Conservation (phyloP, 345 rosid species). For the Camelina hispida region DNA sequence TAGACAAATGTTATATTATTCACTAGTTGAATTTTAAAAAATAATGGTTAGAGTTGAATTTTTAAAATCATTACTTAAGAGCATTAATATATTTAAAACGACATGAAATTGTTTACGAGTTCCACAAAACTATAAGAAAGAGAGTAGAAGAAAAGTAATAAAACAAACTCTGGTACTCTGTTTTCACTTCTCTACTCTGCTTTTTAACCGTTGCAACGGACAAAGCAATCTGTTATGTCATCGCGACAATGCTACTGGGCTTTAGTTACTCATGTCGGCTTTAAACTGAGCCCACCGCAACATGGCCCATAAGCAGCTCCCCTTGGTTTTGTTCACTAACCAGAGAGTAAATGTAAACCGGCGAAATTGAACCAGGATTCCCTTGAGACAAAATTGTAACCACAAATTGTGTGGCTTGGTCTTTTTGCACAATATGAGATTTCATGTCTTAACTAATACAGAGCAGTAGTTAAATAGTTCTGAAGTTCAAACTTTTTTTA, state of each 20-base stretch:
- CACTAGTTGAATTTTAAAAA: not conserved
- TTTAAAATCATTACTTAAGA: not conserved
- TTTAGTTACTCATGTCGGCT: conserved; percentile 7
- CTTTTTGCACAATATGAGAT: not conserved
- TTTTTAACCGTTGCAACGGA: not conserved
- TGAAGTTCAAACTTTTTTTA: not conserved
- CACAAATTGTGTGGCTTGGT: not conserved
- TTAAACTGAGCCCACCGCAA: conserved; percentile 12
- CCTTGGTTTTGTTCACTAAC: not conserved
- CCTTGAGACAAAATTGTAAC: not conserved
- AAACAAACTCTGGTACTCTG: not conserved
- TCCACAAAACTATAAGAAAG: no score
- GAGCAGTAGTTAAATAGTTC: not conserved
- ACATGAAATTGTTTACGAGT: no score
- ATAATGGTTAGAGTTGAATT: not conserved
- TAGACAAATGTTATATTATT: not conserved
- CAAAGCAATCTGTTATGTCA: not conserved
- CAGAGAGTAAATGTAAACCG: conserved; percentile 1
- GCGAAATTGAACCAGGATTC: not conserved
- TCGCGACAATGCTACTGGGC: not conserved
- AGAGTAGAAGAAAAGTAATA: not conserved
- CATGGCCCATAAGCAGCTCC: conserved; percentile 1
- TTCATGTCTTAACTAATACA: not conserved
- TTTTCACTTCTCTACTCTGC: conserved; percentile 1
- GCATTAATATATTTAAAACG: no score